phyloP scores from a whole-genome alignment of 1,284 basidiomycete genomes.

The Papiliotrema laurentii region DNA sequence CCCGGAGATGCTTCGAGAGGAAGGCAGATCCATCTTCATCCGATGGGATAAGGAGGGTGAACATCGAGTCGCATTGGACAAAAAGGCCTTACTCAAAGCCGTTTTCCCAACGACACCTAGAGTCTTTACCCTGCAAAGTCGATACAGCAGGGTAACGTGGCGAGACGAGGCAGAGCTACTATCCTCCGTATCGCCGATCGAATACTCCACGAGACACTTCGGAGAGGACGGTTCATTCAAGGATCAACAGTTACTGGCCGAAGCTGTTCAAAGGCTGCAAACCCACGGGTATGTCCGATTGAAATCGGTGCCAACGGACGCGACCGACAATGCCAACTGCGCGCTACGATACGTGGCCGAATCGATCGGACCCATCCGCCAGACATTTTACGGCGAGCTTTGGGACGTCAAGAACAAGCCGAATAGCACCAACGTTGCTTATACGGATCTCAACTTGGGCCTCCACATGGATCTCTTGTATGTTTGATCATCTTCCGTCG shows the following conservation, averaged over 20 bases:
- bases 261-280: constrained; percentile 43
- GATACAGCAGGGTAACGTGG: neutral
- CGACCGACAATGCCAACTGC: constrained; percentile 58
- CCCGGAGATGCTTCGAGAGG: neutral
- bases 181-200: neutral
- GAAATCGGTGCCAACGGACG: constrained; percentile 56
- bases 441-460: constrained; percentile 84
- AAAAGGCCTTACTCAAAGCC: too few relatives aligned
- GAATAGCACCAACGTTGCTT: constrained; percentile 85
- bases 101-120: too few relatives aligned
- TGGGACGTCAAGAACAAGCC: constrained; percentile 83
- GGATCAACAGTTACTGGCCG: constrained; percentile 5
- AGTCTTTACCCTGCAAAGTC: neutral
- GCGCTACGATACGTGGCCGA: constrained; percentile 63
- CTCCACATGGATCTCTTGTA: constrained; percentile 90
- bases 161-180: neutral
- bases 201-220: neutral
- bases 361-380: constrained; percentile 68
- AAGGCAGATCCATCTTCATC: neutral
- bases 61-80: too few relatives aligned
- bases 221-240: neutral
- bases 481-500: constrained; percentile 46
- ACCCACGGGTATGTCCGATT: constrained; percentile 55
- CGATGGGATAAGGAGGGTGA: neutral
- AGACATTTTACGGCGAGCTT: constrained; percentile 84